Conservation (phyloP, 2,329 filamentous ascomycete genomes). For the Capronia americana region DNA sequence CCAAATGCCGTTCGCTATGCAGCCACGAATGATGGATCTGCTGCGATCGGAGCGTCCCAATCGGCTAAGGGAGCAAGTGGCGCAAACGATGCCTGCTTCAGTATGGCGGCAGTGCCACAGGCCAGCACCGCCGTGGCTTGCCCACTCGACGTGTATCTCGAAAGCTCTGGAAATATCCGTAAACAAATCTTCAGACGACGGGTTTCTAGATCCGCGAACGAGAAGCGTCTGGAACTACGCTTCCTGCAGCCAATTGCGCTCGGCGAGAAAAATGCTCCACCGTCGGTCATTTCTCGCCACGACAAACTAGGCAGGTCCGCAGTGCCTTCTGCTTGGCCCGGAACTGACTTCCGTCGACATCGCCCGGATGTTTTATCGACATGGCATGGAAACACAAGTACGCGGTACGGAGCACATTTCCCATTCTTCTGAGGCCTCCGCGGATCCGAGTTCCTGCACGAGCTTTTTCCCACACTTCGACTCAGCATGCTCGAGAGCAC, state of each 20-base stretch:
- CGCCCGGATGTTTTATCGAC: background rate
- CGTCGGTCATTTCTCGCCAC: background rate
- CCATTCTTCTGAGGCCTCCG: background rate
- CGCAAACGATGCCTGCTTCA: background rate
- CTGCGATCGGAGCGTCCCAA: slow-evolving; percentile 12
- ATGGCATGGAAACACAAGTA: background rate
- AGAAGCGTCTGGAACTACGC: background rate
- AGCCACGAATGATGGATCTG: background rate
- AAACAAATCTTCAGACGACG: background rate
- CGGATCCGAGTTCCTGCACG: background rate
- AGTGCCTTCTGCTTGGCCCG: background rate
- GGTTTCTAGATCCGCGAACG: background rate
- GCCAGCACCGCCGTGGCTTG: background rate
- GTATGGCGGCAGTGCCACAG: background rate
- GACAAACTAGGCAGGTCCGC: too few relatives aligned
- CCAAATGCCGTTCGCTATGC: slow-evolving; percentile 10
- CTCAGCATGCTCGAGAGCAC: background rate
- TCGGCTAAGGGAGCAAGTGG: slow-evolving; percentile 9
- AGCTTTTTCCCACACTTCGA: background rate
- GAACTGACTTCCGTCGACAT: background rate
- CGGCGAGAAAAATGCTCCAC: background rate
- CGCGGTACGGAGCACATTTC: background rate
- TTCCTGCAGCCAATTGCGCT: slow-evolving; percentile 11
- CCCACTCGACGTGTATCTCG: background rate
- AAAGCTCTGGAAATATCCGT: background rate